Base-by-base conservation (phyloP, 2,329 filamentous ascomycete genomes). In the Diplodia scrobiculata region DNA sequence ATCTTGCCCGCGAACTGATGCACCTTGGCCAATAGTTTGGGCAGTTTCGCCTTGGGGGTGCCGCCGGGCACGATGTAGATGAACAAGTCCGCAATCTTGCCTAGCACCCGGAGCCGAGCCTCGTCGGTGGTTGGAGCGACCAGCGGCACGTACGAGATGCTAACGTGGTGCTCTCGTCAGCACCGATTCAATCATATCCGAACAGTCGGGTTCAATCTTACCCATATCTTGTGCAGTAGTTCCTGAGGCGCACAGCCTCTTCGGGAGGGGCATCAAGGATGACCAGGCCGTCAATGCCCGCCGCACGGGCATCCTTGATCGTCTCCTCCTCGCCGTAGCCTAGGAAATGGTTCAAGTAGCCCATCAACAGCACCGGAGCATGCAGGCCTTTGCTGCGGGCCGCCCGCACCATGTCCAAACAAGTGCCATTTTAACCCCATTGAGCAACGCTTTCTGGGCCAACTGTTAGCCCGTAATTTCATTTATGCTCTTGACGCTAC, bases 51-150 rank as follows among this genome's bases (percentile, higher is more conserved):
- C 78, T 91, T 97, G 73, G 98, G 81, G 29, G 87, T 88, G 38
- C 93, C 93, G 0, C 94, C 86, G 25, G 94, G 98, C 63, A 99
- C 95, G 68, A 99, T 93, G 78, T 99, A 99, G 80, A 99, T 96
- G 82, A 98, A 99, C 3, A 93, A 97, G 80, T 98, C 94, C 74
- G 95, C 95, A 69, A 99, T 93, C 77, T 91, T 88, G 85, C 95
- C 98, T 13, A 99, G 89, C 45, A 97, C 85, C 80, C 91, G 94
- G 92, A 99, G 97, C 73, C 95, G 91, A 70, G 87, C 84, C 72
- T 97, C 92, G 7, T 92, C 96, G 1, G 95, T 98, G 11, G 93
- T 87, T 5, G 95, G 95, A 0, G 95, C 94, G 72, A 99, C 97
- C 63, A 99, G 84, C 17, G 95, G 95, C 11, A 99, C 91, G 76